Evolutionary conservation across 2,329 filamentous ascomycete species (phyloP), one percentile per base, ranked within the genome.

Genomic region (Helicocarpus griseus): DNA sequence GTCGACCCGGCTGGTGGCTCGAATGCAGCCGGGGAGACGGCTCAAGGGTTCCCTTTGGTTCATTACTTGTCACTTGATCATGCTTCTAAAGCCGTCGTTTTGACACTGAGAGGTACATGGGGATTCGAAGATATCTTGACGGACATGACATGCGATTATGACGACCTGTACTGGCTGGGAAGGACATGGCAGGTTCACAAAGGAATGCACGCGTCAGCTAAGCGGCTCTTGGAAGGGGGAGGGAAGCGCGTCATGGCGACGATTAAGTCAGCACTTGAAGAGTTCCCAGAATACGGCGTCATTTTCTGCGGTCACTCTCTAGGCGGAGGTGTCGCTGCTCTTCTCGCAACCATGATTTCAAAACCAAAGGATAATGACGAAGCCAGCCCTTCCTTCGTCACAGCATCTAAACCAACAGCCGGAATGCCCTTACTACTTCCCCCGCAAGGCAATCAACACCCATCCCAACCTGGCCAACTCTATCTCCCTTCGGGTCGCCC

Each of bases 31-130:
- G 83, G 84, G 1, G 76, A 81, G 21, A 85, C 80, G 1, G 79
- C 79, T 33, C 82, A 80, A 0, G 83, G 83, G 0, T 77, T 86
- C 51, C 85, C 85, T 1, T 73, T 88, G 17, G 83, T 87, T 2
- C 85, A 88, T 64, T 88, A 86, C 58, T 79, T 88, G 33, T 82
- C 82, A 1, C 69, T 88, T 0, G 85, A 88, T 57, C 82, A 86
- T 60, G 80, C 83, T 48, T 83, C 83, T 1, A 83, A 82, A 59
- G 83, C 85, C 0, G 80, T 88, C 0, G 83, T 88, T 0, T 70
- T 88, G n/a, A 82, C 83, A 1, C 85, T 85, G 48, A 78, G 85
- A 35, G 85, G 85, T 1, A 88, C 85, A 0, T 72, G 86, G 36
- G 85, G 85, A 0, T 87, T 87, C 54, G 84, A 87, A 59, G 85